phyloP scores from a whole-genome alignment of 1,284 basidiomycete genomes.

The Cutaneotrichosporon sp. region DNA sequence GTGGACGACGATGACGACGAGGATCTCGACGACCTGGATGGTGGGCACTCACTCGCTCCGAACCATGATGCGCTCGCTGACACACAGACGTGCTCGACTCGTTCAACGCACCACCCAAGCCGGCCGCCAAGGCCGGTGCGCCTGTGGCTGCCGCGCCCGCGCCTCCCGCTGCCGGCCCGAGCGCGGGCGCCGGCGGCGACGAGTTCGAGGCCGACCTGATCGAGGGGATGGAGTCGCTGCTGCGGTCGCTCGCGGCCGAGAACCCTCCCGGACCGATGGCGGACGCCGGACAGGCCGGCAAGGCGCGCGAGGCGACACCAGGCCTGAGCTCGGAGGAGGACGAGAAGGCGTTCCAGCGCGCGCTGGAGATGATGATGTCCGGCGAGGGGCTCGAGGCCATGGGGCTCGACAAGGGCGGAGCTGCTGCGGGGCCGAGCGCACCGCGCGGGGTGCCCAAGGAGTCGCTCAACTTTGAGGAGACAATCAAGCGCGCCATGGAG shows the following conservation, averaged over 20 bases:
- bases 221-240: slow-evolving; percentile 79
- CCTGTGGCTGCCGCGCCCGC: slow-evolving; percentile 7
- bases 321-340: slow-evolving; percentile 44
- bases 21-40: slow-evolving; percentile 49
- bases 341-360: slow-evolving; percentile 61
- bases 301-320: slow-evolving; percentile 5
- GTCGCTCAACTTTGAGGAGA: slow-evolving; percentile 67
- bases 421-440: background rate
- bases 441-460: slow-evolving; percentile 8
- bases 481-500: slow-evolving; percentile 77
- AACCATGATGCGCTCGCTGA: background rate
- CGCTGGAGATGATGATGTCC: slow-evolving; percentile 74
- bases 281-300: slow-evolving; percentile 9
- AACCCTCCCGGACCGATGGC: slow-evolving; percentile 48
- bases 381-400: slow-evolving; percentile 64
- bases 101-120: slow-evolving; percentile 35
- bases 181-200: slow-evolving; percentile 42
- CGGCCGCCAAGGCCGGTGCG: slow-evolving; percentile 14
- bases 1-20: slow-evolving; percentile 46
- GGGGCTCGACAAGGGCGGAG: slow-evolving; percentile 36
- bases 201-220: slow-evolving; percentile 72
- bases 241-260: slow-evolving; percentile 64
- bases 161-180: slow-evolving; percentile 21
- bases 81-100: slow-evolving; percentile 48
- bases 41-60: no score